Evolutionary conservation across 1,139 yeast species (phyloP).

Genomic region (Candida sanyaensis): DNA sequence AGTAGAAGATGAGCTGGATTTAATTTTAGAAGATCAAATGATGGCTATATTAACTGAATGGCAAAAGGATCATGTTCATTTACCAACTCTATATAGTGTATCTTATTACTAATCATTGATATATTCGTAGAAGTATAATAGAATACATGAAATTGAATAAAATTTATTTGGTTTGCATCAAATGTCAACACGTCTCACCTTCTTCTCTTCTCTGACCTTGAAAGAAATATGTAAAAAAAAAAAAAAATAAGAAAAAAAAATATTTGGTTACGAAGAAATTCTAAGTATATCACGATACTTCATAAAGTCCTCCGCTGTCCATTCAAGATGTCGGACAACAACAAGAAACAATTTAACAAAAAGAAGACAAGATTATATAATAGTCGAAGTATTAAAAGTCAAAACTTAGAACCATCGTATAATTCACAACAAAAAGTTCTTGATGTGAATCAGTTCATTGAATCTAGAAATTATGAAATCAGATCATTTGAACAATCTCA

Average conservation of each 20-base stretch:
- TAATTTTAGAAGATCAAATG: slow-evolving; percentile 74
- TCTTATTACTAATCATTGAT: slow-evolving; percentile 60
- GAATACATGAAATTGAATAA: not conserved
- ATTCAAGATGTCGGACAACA: slow-evolving; percentile 1
- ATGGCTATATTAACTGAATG: slow-evolving; percentile 72
- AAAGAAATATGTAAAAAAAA: not conserved
- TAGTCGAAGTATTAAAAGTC: slow-evolving; percentile 42
- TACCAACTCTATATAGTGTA: slow-evolving; percentile 81
- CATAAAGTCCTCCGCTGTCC: not conserved
- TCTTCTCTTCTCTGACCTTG: not conserved
- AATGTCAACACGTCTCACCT: no score
- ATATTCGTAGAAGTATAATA: no score
- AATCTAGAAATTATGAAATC: slow-evolving; percentile 78
- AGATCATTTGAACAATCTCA: slow-evolving; percentile 76
- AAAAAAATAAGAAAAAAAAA: not conserved
- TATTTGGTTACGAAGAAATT: no score
- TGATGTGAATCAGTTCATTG: slow-evolving; percentile 67
- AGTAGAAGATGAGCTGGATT: slow-evolving; percentile 42
- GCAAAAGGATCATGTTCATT: slow-evolving; percentile 77
- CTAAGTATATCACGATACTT: not conserved
- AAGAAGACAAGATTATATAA: slow-evolving; percentile 41
- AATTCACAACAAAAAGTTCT: slow-evolving; percentile 53
- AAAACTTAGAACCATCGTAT: slow-evolving; percentile 34
- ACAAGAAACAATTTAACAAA: slow-evolving; percentile 9
- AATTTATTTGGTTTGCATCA: not conserved